Conservation (phyloP, 345 rosid genomes). For the Eutrema japonicum region DNA sequence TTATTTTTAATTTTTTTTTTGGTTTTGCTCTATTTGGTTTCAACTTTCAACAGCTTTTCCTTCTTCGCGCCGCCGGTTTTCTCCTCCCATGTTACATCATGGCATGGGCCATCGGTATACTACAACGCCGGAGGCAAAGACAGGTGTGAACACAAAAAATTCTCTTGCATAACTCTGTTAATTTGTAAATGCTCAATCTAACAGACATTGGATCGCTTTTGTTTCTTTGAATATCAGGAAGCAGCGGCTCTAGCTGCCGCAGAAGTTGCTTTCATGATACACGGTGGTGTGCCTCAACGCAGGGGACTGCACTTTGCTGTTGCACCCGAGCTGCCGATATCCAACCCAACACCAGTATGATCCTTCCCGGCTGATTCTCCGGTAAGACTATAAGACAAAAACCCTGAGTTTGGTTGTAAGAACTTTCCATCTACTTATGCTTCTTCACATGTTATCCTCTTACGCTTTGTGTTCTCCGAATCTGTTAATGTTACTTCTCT, state of each 20-base stretch:
- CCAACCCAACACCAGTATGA: conserved; percentile 38
- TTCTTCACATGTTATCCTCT: conserved; percentile 27
- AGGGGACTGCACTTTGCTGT: conserved; percentile 75
- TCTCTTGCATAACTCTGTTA: background rate
- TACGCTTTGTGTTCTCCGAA: conserved; percentile 30
- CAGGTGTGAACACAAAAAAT: conserved; percentile 53
- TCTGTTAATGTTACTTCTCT: conserved; percentile 13
- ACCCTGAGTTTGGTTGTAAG: conserved; percentile 32
- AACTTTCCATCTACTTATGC: conserved; percentile 34
- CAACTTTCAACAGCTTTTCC: conserved; percentile 65
- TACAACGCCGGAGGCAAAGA: conserved; percentile 94
- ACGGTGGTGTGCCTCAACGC: conserved; percentile 58
- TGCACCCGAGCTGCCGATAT: conserved; percentile 58
- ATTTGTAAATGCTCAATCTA: conserved; percentile 7
- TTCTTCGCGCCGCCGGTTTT: conserved; percentile 92
- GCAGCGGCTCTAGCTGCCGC: conserved; percentile 88
- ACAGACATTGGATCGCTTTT: conserved; percentile 5
- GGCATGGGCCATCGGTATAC: conserved; percentile 97
- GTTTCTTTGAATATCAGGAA: conserved; percentile 59
- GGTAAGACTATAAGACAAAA: conserved; percentile 17
- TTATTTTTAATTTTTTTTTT: background rate
- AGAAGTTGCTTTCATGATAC: conserved; percentile 92
- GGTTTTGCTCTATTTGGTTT: conserved; percentile 14
- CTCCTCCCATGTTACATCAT: conserved; percentile 97
- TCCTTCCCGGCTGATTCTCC: conserved; percentile 12